These are phyloP conservation scores for Pichia heedii DNA, from an alignment of 805 yeast species.

Conservation along the genomic window DNA sequence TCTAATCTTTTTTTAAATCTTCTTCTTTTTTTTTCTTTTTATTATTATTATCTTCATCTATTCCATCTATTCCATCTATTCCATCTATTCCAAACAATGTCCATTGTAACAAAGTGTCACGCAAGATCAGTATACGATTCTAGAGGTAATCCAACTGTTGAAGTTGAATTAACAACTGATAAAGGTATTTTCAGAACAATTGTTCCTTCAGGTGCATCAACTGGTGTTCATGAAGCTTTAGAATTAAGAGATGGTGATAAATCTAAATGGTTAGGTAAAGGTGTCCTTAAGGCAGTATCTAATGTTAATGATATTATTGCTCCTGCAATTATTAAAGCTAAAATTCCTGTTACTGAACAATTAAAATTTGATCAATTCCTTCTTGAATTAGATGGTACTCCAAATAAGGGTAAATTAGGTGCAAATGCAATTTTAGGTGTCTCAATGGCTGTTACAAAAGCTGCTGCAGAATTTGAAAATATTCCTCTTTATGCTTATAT, in stretches of 20 bases:
- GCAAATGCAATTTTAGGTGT: constrained; percentile 99
- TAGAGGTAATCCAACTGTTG: constrained; percentile 99
- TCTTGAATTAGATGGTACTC: constrained; percentile 85
- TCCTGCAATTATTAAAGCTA: constrained; percentile 79
- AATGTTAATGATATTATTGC: constrained; percentile 93
- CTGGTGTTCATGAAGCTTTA: constrained; percentile 97
- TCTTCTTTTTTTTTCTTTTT: not conserved
- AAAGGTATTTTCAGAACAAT: constrained; percentile 93
- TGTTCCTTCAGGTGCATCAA: constrained; percentile 99
- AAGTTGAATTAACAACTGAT: constrained; percentile 90
- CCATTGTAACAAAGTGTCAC: constrained; percentile 72
- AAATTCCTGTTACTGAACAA: constrained; percentile 83
- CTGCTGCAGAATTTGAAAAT: constrained; percentile 93
- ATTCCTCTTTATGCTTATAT: constrained; percentile 92
- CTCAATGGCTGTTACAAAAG: constrained; percentile 93
- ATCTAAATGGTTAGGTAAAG: constrained; percentile 97
- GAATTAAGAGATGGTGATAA: constrained; percentile 98
- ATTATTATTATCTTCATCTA: no score
- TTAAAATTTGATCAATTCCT: constrained; percentile 79
- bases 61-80: not conserved
- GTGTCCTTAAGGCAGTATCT: constrained; percentile 94
- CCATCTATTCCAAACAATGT: constrained; percentile 16
- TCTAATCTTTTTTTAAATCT: not conserved
- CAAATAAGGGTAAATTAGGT: constrained; percentile 95
- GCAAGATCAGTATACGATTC: constrained; percentile 99